Conservation (phyloP, 108 stramenopile species). For the Parietichytrium sp. region DNA sequence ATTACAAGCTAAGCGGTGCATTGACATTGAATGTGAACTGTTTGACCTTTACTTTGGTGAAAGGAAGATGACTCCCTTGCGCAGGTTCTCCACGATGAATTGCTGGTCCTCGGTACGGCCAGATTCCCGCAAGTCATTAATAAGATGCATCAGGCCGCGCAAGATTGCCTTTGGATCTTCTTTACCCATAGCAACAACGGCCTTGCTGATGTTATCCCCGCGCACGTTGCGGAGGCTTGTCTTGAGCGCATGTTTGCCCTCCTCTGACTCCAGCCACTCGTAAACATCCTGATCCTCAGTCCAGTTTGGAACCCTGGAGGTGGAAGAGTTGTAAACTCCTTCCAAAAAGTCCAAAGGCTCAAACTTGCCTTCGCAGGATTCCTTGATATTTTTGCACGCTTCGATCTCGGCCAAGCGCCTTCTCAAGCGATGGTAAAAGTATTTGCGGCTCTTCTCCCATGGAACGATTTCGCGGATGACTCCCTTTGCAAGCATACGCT, state of each 20-base stretch:
- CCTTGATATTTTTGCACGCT: conserved; percentile 76
- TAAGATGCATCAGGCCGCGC: conserved; percentile 2
- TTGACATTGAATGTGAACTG: too few species aligned
- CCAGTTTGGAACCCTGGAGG: conserved; percentile 29
- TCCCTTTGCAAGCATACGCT: conserved; percentile 96
- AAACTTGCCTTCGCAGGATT: conserved; percentile 46
- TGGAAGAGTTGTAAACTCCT: not conserved
- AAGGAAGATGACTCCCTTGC: conserved; percentile 24
- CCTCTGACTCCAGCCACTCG: conserved; percentile 18
- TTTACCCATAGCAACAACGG: conserved; percentile 20
- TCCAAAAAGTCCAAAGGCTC: not conserved
- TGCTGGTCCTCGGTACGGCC: conserved; percentile 27
- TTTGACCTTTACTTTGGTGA: not conserved
- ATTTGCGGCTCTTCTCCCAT: conserved; percentile 80
- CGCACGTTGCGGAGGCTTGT: not conserved
- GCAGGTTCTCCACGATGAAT: not conserved
- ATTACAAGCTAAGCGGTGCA: too few species aligned
- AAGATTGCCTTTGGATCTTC: conserved; percentile 40
- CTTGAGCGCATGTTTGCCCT: not conserved
- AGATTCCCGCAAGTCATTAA: not conserved
- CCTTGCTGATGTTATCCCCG: not conserved
- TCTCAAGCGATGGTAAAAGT: conserved; percentile 95
- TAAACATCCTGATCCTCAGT: not conserved
- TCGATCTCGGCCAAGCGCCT: conserved; percentile 95
- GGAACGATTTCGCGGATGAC: conserved; percentile 86